Evolutionary conservation across 495 filamentous ascomycete genomes (phyloP).

Genomic region (Wilcoxina mikolae): DNA sequence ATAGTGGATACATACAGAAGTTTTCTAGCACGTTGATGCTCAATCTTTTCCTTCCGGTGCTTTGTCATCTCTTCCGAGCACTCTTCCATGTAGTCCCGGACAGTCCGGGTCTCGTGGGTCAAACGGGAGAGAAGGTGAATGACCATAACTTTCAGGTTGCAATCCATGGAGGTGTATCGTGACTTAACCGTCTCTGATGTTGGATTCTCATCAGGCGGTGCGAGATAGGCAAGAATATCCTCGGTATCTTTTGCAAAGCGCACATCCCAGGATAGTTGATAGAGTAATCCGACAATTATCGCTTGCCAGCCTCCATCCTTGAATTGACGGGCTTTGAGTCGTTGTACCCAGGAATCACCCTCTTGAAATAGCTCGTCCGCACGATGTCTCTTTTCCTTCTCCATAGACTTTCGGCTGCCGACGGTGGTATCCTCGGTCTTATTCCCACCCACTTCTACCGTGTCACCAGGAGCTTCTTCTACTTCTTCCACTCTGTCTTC

Average conservation of each 20-base stretch:
- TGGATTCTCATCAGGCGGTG: conserved; percentile 58
- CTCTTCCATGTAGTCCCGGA: conserved; percentile 77
- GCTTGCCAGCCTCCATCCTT: conserved; percentile 80
- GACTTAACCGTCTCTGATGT: conserved; percentile 52
- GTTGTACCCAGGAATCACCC: conserved; percentile 65
- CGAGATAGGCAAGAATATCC: conserved; percentile 60
- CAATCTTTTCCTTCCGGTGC: conserved; percentile 87
- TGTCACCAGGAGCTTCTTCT: conserved; percentile 10
- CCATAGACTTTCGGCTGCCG: conserved; percentile 31
- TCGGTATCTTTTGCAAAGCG: conserved; percentile 58
- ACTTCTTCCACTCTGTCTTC: conserved; percentile 41
- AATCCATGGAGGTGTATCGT: conserved; percentile 58
- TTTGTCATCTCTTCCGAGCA: conserved; percentile 85
- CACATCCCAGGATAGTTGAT: conserved; percentile 67
- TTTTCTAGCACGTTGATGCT: conserved; percentile 72
- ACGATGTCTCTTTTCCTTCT: conserved; percentile 43
- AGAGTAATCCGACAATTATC: conserved; percentile 71
- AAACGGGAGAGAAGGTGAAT: conserved; percentile 80
- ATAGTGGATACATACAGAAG: conserved; percentile 50
- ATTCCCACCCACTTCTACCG: conserved; percentile 27
- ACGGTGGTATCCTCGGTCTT: conserved; percentile 15
- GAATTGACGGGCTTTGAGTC: conserved; percentile 70
- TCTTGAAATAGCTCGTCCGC: conserved; percentile 62
- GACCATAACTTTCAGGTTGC: conserved; percentile 66
- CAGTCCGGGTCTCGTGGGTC: conserved; percentile 66